Percentiles rank a stretch among this genome's conserved stretches.
Evolutionary conservation across 1,284 basidiomycete species (phyloP).

Genomic region (Porogramme epimiltina): DNA sequence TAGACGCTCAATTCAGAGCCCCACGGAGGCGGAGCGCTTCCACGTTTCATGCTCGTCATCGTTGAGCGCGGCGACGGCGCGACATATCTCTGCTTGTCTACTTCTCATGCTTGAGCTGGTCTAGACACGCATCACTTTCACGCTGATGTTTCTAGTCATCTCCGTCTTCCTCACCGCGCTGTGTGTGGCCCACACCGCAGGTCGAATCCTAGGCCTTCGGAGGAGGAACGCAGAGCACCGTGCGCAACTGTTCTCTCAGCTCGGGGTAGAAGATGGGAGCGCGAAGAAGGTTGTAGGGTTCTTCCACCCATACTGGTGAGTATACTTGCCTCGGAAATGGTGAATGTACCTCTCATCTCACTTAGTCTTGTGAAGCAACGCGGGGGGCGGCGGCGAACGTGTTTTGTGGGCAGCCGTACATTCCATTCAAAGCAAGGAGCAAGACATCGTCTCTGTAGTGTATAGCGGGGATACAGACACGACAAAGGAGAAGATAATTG

Average conservation of each 20-base stretch:
- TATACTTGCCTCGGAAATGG: conserved; percentile 3
- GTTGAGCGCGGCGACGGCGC: background rate
- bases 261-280: conserved; percentile 8
- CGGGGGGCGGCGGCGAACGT: conserved; percentile 95
- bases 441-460: conserved; percentile 76
- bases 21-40: background rate
- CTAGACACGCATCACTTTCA: background rate
- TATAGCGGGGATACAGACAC: conserved; percentile 89
- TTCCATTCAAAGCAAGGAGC: conserved; percentile 74
- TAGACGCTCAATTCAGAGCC: too few relatives aligned
- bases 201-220: conserved; percentile 15
- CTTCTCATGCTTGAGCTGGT: background rate
- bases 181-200: conserved; percentile 6
- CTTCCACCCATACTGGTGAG: conserved; percentile 96
- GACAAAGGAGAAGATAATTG: conserved; percentile 82
- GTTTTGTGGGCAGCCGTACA: conserved; percentile 94
- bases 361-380: conserved; percentile 70
- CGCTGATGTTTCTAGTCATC: conserved; percentile 11
- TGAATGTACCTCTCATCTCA: conserved; percentile 37
- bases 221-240: conserved; percentile 11
- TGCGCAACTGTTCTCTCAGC: conserved; percentile 5
- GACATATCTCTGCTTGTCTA: background rate
- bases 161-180: conserved; percentile 8
- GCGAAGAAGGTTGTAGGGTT: conserved; percentile 71
- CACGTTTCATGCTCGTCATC: background rate